Percentiles rank a stretch among this genome's conserved stretches.
phyloP scores from a whole-genome alignment of 1,284 basidiomycete species.

The Heterobasidion occidentale region DNA sequence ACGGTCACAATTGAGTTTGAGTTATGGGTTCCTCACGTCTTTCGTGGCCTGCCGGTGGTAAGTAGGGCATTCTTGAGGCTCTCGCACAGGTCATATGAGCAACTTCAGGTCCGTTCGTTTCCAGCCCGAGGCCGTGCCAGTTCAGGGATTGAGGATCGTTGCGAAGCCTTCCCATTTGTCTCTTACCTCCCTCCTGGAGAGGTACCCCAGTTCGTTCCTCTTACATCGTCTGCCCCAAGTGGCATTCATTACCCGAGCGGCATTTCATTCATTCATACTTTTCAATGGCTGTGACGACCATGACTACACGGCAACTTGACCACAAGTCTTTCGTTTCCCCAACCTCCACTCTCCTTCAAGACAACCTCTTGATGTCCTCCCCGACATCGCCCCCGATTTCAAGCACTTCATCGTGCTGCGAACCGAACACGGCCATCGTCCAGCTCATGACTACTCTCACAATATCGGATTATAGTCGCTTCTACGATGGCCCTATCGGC shows the following conservation, averaged over 20 bases:
- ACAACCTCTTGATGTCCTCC: not conserved
- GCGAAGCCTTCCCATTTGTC: not conserved
- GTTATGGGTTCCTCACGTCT: not conserved
- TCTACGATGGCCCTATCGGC: slow-evolving; percentile 34
- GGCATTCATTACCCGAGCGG: not conserved
- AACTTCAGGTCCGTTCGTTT: not conserved
- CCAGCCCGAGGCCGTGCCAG: too few relatives aligned
- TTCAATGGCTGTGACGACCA: not conserved
- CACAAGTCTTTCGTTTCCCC: not conserved
- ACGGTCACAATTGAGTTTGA: not conserved
- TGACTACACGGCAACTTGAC: not conserved
- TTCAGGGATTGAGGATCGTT: too few relatives aligned
- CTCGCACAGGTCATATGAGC: not conserved
- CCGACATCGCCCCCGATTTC: not conserved
- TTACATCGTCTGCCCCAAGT: not conserved
- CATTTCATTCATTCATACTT: not conserved
- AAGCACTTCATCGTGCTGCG: slow-evolving; percentile 3
- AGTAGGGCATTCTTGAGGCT: not conserved
- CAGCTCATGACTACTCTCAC: slow-evolving; percentile 40
- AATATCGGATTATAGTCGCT: slow-evolving; percentile 39
- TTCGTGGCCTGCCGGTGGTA: not conserved
- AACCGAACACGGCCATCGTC: slow-evolving; percentile 32
- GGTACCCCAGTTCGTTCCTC: not conserved
- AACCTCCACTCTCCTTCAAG: not conserved
- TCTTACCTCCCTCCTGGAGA: not conserved